Evolutionary conservation across 441 rosid genomes (phyloP).

Genomic region (Adansonia rubrostipa): DNA sequence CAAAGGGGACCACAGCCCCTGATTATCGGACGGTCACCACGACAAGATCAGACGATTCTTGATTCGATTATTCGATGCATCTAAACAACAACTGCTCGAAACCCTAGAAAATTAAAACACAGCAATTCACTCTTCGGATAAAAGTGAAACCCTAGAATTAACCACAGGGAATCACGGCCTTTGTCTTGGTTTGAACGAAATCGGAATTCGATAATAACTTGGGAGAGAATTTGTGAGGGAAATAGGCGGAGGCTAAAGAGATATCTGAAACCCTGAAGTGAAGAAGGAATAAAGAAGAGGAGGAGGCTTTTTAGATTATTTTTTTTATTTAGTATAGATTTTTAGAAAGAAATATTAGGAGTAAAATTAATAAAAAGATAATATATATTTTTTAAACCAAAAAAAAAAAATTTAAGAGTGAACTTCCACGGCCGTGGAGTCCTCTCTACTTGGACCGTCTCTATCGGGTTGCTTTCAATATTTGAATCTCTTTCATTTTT

Average conservation of each 20-base stretch:
- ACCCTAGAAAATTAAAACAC: constrained; percentile 22
- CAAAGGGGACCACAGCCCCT: constrained; percentile 68
- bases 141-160: neutral
- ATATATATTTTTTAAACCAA: neutral
- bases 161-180: neutral
- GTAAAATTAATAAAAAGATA: neutral
- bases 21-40: constrained; percentile 37
- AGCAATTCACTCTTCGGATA: neutral
- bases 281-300: constrained; percentile 25
- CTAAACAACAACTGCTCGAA: constrained; percentile 30
- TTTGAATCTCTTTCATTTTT: neutral
- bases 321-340: neutral
- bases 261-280: constrained; percentile 28
- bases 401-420: neutral
- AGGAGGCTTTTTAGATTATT: neutral
- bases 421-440: constrained; percentile 16
- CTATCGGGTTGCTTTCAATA: neutral
- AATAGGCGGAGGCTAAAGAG: neutral
- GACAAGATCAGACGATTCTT: constrained; percentile 54
- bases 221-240: neutral
- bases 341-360: neutral
- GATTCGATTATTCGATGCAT: constrained; percentile 52
- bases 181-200: constrained; percentile 6
- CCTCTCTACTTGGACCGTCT: constrained; percentile 19
- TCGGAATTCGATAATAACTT: constrained; percentile 7